These are phyloP conservation scores for Flueggea neowawraea DNA, from an alignment of 441 rosid species.

Conservation along the genomic window DNA sequence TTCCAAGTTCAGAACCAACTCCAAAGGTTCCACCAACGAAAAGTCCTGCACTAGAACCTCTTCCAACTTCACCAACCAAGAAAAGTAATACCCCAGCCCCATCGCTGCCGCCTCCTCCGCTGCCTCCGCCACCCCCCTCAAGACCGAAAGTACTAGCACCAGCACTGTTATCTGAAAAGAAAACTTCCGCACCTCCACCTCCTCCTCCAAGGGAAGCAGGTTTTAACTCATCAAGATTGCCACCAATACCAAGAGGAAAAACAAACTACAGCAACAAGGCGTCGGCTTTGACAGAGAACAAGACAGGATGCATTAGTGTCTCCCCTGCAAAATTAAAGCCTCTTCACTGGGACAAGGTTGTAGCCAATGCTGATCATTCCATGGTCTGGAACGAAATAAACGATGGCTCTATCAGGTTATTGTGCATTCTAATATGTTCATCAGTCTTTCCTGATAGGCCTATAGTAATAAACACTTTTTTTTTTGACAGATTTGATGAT, in stretches of 20 bases:
- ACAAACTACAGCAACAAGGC: conserved; percentile 12
- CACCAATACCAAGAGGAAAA: conserved; percentile 30
- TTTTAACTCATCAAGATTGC: conserved; percentile 25
- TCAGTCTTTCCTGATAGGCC: neutral
- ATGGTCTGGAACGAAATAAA: conserved; percentile 69
- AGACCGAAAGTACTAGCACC: neutral
- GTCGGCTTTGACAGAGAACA: conserved; percentile 21
- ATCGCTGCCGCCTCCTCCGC: conserved; percentile 4
- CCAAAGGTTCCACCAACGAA: neutral
- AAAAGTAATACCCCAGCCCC: conserved; percentile 10
- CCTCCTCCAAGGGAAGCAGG: conserved; percentile 23
- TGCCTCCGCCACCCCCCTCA: too few relatives aligned
- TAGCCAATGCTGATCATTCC: conserved; percentile 46
- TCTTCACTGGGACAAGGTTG: conserved; percentile 68
- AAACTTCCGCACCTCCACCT: conserved; percentile 17
- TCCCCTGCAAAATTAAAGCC: conserved; percentile 50
- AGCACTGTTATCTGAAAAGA: conserved; percentile 4
- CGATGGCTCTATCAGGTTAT: conserved; percentile 53
- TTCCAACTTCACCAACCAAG: conserved; percentile 5
- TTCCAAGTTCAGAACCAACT: conserved; percentile 12
- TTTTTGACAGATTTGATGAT: conserved; percentile 47
- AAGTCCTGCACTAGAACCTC: conserved; percentile 7
- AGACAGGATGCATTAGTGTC: conserved; percentile 17
- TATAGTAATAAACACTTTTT: neutral
- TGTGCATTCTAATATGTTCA: neutral